Base-by-base conservation (phyloP, 1,139 yeast genomes). In the Hyphopichia khmerensis region DNA sequence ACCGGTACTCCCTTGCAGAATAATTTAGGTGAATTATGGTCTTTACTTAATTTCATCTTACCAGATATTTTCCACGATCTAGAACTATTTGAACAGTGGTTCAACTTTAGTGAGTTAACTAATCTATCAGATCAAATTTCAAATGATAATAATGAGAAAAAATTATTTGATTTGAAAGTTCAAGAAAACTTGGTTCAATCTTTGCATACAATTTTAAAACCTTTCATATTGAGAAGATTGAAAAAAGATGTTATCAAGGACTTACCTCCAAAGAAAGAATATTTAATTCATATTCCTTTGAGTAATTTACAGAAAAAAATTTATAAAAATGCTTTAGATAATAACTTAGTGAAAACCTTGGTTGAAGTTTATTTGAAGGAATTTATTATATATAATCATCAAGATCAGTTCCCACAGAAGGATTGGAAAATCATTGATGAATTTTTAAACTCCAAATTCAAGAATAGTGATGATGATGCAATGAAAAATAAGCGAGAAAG, bases 1-100 rank as follows among this genome's bases (percentile, higher is more conserved):
- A 91, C 98, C 0, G 98, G 98, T 15, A 91, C 99, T 0, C 98
- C 99, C 0, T 67, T 91, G 38, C 99, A 91, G 59, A 91, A 91
- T 59, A 91, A 90, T 56, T 67, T 91, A 43, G 79, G 84, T 40
- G 99, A 91, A 61, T 67, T 91, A 34, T 91, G 98, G 98, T 85
- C 96, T 0, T 68, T 91, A 45, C 69, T 91, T 43, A 91, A 93
- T 57, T 91, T 91, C 55, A 84, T 91, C 35, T 67, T 93, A 41
- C 98, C 99, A 0, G 96, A 91, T 56, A 86, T 93, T 32, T 93
- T 93, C 62, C 87, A 88, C 40, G 98, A 93, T 61, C 74, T 90
- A 47, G 93, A 85, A 41, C 73, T 89, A 37, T 93, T 93, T 58
- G 95, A 90, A 59, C 87, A 84, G 56, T 93, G 98, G 96, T 93